Evolutionary conservation across 441 rosid species (phyloP), one percentile per base, ranked within the genome.

Genomic region (Aleurites moluccanus): DNA sequence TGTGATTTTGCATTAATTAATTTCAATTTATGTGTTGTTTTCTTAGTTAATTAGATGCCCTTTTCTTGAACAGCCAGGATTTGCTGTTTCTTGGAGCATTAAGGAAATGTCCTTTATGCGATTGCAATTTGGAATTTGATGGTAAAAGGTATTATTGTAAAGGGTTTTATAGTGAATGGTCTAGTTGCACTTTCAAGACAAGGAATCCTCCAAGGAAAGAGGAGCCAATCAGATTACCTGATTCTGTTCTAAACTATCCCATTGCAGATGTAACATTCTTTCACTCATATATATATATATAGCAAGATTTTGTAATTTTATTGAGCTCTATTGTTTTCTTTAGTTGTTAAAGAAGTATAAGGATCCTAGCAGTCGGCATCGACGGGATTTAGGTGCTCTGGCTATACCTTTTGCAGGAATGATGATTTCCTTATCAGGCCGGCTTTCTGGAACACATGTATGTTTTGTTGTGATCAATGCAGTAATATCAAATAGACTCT

Each of bases 91-190:
- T 85, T 61, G 96, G 97, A 59, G 86, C 89, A 18, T 65, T 87
- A 60, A 95, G 79, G 49, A 82, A 75, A 33, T 94, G 97, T 69
- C 91, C 91, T 10, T 69, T 88, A 42, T 92, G 98, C 75, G 75
- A 73, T 14, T 81, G 88, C 42, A 80, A 42, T 44, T 77, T 92
- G 73, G 87, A 87, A 44, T 91, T 87, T 25, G 89, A 88, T 30
- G 87, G 91, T 0, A 85, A 67, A 62, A 74, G 88, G 61, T 90
- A 88, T 57, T 33, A 71, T 6, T 94, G 97, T 83, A 89, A 86
- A 67, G 95, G 95, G 45, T 84, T 85, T 62, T 87, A 88, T 44
- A 92, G 97, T 69, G 95, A 92, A 72, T 94, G 98, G 97, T 87
- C 92, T 27, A 85, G 90, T 78, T 92, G 98, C 83, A 90, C 88